phyloP scores from a whole-genome alignment of 306 rosid genomes.

The Cucurbita moschata region DNA sequence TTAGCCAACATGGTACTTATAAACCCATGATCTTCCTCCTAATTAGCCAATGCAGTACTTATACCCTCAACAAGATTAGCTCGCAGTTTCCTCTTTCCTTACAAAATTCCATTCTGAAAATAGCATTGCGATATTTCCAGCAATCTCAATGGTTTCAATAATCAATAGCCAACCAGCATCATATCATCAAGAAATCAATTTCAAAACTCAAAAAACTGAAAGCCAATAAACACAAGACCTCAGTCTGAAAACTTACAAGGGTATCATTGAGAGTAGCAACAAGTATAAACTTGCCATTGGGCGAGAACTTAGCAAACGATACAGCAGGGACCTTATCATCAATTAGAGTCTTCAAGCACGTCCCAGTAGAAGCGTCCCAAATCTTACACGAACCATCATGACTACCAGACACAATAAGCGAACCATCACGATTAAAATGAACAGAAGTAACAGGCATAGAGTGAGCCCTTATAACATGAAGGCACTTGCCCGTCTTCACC shows the following conservation, averaged over 20 bases:
- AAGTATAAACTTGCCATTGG: constrained; percentile 83
- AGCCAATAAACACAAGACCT: background rate
- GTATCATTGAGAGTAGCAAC: constrained; percentile 83
- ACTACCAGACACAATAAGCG: constrained; percentile 73
- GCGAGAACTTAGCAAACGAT: constrained; percentile 79
- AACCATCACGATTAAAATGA: constrained; percentile 77
- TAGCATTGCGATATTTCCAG: background rate
- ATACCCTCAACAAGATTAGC: background rate
- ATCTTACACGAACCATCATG: constrained; percentile 89
- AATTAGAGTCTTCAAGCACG: constrained; percentile 42
- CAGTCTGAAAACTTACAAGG: constrained; percentile 37
- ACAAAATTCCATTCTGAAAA: background rate
- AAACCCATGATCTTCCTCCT: no score
- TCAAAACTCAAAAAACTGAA: background rate
- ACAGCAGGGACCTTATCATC: constrained; percentile 69
- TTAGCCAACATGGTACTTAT: no score
- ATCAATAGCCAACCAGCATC: background rate
- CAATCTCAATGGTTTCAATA: background rate
- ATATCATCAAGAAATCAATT: background rate
- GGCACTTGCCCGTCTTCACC: constrained; percentile 73
- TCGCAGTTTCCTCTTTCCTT: background rate
- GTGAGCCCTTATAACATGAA: constrained; percentile 46
- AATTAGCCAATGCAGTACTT: no score
- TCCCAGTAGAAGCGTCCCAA: constrained; percentile 56
- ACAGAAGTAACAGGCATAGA: constrained; percentile 74